phyloP scores from a whole-genome alignment of 1,284 basidiomycete genomes.

The Stereum hirsutum region DNA sequence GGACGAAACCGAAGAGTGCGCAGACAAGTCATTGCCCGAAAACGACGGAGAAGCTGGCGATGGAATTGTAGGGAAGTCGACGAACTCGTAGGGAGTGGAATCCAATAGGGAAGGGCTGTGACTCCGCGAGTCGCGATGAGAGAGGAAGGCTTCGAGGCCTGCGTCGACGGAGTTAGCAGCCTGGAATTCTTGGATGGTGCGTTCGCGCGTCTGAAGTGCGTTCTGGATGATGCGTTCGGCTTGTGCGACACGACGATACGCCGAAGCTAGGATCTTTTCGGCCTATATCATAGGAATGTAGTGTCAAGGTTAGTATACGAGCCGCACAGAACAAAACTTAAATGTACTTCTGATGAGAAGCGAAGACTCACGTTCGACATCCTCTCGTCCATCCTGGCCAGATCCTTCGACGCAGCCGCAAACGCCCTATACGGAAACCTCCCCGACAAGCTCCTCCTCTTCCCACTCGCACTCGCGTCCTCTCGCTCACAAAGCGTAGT shows the following conservation, averaged over 20 bases:
- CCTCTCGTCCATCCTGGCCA: slow-evolving; percentile 41
- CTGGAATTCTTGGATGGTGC: slow-evolving; percentile 8
- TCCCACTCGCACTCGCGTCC: slow-evolving; percentile 4
- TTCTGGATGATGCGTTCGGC: slow-evolving; percentile 10
- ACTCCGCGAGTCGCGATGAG: background rate
- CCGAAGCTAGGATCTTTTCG: slow-evolving; percentile 7
- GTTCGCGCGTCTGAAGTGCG: slow-evolving; percentile 6
- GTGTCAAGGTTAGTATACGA: background rate
- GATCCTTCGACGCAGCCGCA: slow-evolving; percentile 41
- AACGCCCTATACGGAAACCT: slow-evolving; percentile 35
- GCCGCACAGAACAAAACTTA: background rate
- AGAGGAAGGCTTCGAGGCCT: slow-evolving; percentile 1
- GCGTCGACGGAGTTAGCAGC: slow-evolving; percentile 2
- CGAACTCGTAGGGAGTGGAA: too few species aligned
- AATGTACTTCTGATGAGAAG: too few species aligned
- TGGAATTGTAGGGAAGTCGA: background rate
- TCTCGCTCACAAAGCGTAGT: slow-evolving; percentile 13
- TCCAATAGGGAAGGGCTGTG: too few species aligned
- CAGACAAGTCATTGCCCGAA: background rate
- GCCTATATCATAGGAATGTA: slow-evolving; percentile 2
- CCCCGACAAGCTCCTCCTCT: slow-evolving; percentile 12
- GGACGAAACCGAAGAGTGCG: background rate
- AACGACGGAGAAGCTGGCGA: background rate
- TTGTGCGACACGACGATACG: slow-evolving; percentile 8
- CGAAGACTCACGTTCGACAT: slow-evolving; percentile 28